Base-by-base conservation (phyloP, 106 monocot genomes). In the Allium fistulosum region DNA sequence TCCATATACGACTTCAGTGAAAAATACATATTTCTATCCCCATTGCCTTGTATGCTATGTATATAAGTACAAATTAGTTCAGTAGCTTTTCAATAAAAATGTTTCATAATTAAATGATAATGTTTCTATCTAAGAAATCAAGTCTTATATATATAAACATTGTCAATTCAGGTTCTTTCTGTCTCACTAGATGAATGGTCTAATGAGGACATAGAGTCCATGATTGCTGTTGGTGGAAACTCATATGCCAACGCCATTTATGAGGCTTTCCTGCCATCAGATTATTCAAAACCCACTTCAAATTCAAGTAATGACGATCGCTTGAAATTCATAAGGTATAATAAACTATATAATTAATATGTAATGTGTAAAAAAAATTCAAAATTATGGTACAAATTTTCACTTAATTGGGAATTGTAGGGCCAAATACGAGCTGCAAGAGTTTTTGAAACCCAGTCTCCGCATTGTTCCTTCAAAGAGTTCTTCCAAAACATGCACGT, bases 201-300 rank as follows among this genome's bases (percentile, higher is more conserved):
- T 13, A 84, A 96, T 58, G 80, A 81, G 22, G 95, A 91, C 47
- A 75, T 96, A 27, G 81, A 88, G 15, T 88, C 83, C 11, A 84
- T 96, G 95, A 55, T 91, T 12, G 91, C 91, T 69, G 90, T 96
- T 69, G 91, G 95, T 58, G 95, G 95, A 50, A 96, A 96, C 68
- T 88, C 91, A 46, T 83, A 77, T 80, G 95, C 95, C 0, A 96
- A 96, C 76, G 77, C 91, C 37, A 91, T 91, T 26, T 96, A 91
- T 72, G 95, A 96, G 72, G 91, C 91, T 18, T 96, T 85, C 78
- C 83, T 88, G 61, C 91, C 95, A 13, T 53, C 71, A 70, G 76
- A 51, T 37, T 66, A 73, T 76, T 47, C 63, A 68, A 96, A 91
- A 46, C 95, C 95, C 14, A 76, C 67, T 5, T 53, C 85, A 67